A percentile compares a stretch with the other conserved stretches of the same genome.
These are phyloP conservation scores for Colletotrichum orchidophilum DNA, from an alignment of 2,329 filamentous ascomycete genomes.

Conservation along the genomic window DNA sequence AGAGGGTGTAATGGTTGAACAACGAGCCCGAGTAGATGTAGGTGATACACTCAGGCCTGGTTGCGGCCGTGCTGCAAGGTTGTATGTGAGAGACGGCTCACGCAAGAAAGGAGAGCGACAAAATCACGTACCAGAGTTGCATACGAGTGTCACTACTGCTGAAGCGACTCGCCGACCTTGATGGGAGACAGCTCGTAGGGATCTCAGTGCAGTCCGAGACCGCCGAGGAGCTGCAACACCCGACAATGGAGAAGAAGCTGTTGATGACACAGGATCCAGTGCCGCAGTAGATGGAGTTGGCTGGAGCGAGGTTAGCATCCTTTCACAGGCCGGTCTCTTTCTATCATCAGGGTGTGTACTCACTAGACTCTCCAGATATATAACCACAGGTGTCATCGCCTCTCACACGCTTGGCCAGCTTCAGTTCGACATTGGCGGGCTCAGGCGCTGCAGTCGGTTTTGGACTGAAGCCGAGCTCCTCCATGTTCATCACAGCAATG, in stretches of 20 bases:
- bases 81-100: neutral
- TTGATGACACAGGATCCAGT: slow-evolving; percentile 42
- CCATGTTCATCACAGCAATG: slow-evolving; percentile 35
- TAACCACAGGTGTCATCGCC: slow-evolving; percentile 45
- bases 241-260: slow-evolving; percentile 38
- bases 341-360: slow-evolving; percentile 8
- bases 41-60: slow-evolving; percentile 42
- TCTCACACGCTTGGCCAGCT: slow-evolving; percentile 37
- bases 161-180: slow-evolving; percentile 35
- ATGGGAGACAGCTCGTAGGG: slow-evolving; percentile 42
- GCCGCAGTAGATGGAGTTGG: slow-evolving; percentile 42
- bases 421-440: slow-evolving; percentile 19
- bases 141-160: slow-evolving; percentile 40
- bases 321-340: slow-evolving; percentile 17
- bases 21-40: slow-evolving; percentile 38
- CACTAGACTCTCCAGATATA: slow-evolving; percentile 39
- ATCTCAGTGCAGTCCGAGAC: slow-evolving; percentile 32
- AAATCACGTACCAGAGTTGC: slow-evolving; percentile 42
- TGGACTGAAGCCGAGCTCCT: slow-evolving; percentile 33
- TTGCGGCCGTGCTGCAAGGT: slow-evolving; percentile 34
- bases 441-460: slow-evolving; percentile 36
- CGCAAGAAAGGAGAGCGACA: neutral
- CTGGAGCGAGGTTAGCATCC: slow-evolving; percentile 3
- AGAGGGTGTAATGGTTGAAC: slow-evolving; percentile 41
- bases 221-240: slow-evolving; percentile 44